Base-by-base conservation (phyloP, 2,329 filamentous ascomycete species). In the Colletotrichum viniferum region DNA sequence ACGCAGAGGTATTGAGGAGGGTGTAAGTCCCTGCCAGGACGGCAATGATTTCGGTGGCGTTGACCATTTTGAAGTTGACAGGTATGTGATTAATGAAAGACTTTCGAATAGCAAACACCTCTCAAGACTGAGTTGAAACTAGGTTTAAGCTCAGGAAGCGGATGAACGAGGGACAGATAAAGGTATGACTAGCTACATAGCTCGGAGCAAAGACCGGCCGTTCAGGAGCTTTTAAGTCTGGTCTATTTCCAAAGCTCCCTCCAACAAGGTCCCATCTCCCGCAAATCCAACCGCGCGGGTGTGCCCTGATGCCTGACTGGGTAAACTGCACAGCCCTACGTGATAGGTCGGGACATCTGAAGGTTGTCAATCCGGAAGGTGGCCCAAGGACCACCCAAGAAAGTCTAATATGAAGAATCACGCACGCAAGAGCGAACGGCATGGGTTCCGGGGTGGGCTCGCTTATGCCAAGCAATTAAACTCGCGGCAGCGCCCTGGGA, bases 1-100 rank as follows among this genome's bases (percentile, higher is more conserved):
- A 76, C 76, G 73, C 74, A 7, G 73, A 74, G 8, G 76, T 77
- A n/a, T 77, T 77, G 18, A 77, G 69, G 12, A 77, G 76, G 9
- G 62, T 61, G 66, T 77, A 77, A 13, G 76, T 77, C 2, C 76
- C 76, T 13, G 76, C 76, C 76, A 77, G 32, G 7, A 65, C 52
- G 69, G 76, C 76, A 21, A 77, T 36, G 58, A 77, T 73, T 5
- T 76, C 70, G n/a, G 73, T 69, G 12, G 65, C 52, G 76, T 66
- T 77, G 62, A 74, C 72, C 76, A 76, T 77, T 4, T 36, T 75
- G 10, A 34, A 7, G 34, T 12, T 63, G 21, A 52, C n/a, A 21
- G 43, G n/a, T 26, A 21, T 28, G 9, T n/a, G 13, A 9, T 32
- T 34, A 63, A 43, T 26, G 28, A 63, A 3, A 28, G 21, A 21